These are phyloP conservation scores for Aristolochia californica DNA, from an alignment of 164 flowering plant genomes.

Conservation along the genomic window DNA sequence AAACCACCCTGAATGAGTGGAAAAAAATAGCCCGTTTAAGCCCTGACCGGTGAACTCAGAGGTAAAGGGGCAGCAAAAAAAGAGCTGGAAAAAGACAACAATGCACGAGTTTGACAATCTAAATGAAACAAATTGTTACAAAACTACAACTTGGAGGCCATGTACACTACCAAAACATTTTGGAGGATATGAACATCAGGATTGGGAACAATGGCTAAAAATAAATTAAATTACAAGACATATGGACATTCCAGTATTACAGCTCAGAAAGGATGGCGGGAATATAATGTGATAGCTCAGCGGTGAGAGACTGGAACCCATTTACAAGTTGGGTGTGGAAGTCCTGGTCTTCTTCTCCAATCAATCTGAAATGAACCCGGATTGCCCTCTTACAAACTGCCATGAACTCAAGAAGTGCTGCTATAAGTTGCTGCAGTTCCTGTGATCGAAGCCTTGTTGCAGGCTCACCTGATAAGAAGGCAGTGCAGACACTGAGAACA, in stretches of 20 bases:
- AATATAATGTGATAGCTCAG: constrained; percentile 93
- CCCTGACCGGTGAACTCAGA: too few species aligned
- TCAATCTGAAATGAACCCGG: constrained; percentile 82
- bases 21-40: too few species aligned
- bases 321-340: constrained; percentile 98
- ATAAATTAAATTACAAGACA: constrained; percentile 2
- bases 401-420: constrained; percentile 99
- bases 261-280: constrained; percentile 98
- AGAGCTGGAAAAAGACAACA: too few species aligned
- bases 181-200: constrained; percentile 4
- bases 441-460: constrained; percentile 94
- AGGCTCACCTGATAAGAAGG: constrained; percentile 95
- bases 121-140: not conserved
- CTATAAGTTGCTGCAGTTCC: constrained; percentile 93
- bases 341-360: constrained; percentile 98
- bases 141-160: not conserved
- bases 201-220: not conserved
- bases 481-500: constrained; percentile 93
- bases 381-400: constrained; percentile 99
- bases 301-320: constrained; percentile 96
- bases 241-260: constrained; percentile 18
- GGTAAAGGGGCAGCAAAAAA: too few species aligned
- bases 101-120: too few species aligned
- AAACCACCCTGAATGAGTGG: too few species aligned
- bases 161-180: constrained; percentile 10